Evolutionary conservation across 2,329 filamentous ascomycete species (phyloP), one percentile per base, ranked within the genome.

Genomic region (Nectriaceae sp.): DNA sequence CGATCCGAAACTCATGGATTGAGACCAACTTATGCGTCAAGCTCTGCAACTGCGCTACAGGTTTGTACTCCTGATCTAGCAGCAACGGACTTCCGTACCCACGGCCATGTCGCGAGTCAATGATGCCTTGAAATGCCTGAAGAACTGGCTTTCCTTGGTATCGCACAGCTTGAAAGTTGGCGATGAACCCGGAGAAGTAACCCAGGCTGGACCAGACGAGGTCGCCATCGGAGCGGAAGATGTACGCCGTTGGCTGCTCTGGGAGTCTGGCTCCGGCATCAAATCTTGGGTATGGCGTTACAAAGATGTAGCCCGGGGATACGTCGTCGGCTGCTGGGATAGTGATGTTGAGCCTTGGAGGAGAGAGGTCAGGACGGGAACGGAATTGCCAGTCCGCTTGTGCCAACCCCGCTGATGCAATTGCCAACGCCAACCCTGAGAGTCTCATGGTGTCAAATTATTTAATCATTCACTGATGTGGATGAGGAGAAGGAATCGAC

Each of bases 131-230:
- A 39, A 82, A 82, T 37, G 68, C 72, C 50, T 75, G 77, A 2
- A 84, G 64, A 1, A 80, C 70, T 42, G 79, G 72, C 50, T 75
- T 64, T 8, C 75, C 78, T 36, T 76, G 72, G 70, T 72, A 80
- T 13, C 68, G 66, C 0, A 66, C 71, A 3, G 68, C 69, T 52
- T 75, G 77, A 62, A 83, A 80, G 55, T 80, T 81, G 48, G 73
- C 72, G 1, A 74, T 64, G 73, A 76, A 80, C 52, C 76, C 75
- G 5, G 71, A 73, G 52, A 74, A 77, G 55, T 76, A 75, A 3
- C 71, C 73, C 42, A 78, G 76, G 3, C 79, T 77, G 1, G 79
- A 82, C 79, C 79, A 83, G 19, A 83, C 68, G 0, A 83, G 68
- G 43, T 82, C 78, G 1, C 79, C 79, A 21, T 78, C 63, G 54